Conservation (phyloP, 768 basidiomycete genomes). For the Russula olivacea region DNA sequence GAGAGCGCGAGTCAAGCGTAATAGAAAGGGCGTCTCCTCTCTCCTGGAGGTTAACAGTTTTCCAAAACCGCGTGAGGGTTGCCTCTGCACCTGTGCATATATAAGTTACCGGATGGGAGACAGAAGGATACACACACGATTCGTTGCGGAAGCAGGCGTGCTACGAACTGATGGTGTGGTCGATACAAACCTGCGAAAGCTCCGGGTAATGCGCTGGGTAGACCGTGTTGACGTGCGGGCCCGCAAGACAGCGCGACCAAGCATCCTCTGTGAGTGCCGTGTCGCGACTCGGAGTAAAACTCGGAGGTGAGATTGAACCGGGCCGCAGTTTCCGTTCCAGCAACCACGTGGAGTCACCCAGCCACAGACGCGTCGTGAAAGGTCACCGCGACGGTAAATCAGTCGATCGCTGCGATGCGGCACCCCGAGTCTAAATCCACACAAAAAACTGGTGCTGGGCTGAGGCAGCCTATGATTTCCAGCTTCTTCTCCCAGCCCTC, state of each 20-base stretch:
- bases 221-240: not conserved
- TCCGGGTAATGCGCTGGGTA: not conserved
- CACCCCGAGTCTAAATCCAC: not conserved
- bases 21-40: conserved; percentile 50
- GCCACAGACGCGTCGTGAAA: not conserved
- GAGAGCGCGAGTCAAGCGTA: conserved; percentile 72
- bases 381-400: not conserved
- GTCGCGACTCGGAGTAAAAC: too few species aligned
- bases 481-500: conserved; percentile 19
- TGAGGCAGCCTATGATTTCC: conserved; percentile 23
- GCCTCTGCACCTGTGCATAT: conserved; percentile 66
- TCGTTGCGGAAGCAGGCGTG: conserved; percentile 52
- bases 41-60: conserved; percentile 71
- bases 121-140: conserved; percentile 42
- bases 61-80: conserved; percentile 91
- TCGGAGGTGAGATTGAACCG: not conserved
- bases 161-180: conserved; percentile 33
- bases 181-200: not conserved
- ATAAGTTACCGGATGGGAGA: conserved; percentile 1
- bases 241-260: not conserved
- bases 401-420: not conserved
- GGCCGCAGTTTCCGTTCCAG: not conserved
- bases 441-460: conserved; percentile 3
- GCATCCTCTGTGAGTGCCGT: not conserved
- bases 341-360: not conserved